Base-by-base conservation (phyloP, 139 green algal species). In the Picochlorum sp. region DNA sequence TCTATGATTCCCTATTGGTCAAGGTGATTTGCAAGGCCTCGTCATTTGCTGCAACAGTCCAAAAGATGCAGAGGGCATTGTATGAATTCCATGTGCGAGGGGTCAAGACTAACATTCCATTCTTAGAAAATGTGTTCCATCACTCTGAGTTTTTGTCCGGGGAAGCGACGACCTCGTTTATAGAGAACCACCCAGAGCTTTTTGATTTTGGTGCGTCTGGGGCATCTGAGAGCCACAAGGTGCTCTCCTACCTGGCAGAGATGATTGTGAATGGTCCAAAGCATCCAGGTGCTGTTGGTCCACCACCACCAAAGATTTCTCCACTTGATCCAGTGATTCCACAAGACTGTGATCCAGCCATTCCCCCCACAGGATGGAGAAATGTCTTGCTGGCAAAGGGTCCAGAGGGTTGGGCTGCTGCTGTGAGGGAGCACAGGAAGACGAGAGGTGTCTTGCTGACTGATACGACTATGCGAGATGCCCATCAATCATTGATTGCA, bases 21-120 rank as follows among this genome's bases (percentile, higher is more conserved):
- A 97, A 97, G 77, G 70, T 85, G 24, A 94, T 94, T 60, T 80
- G 76, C 63, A 73, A 65, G 16, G 80, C 74, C n/a, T 76, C 77
- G 23, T 88, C 74, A 44, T 96, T 89, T 82, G 34, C 78, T 16
- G 65, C 76, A 38, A 82, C 89, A 18, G 77, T 90, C 5, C 83
- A 90, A 75, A 95, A 95, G 75, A 90, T 95, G 84, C 78, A 87
- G 68, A 80, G 89, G 30, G 86, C 89, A 4, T 79, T 96, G 57
- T 70, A 75, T 47, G 90, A 97, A 77, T 96, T 96, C 76, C 83
- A 90, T 67, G 76, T 97, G 21, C 79, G 87, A 45, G 90, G 90
- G n/a, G 81, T 97, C 59, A 95, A 94, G 77, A 96, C 90, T 74
- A 96, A 95, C 80, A 89, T 95, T 45, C 58, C 78, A n/a, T 96